Evolutionary conservation across 2,329 filamentous ascomycete species (phyloP), one percentile per base, ranked within the genome.

Genomic region (Drechslerella dactyloides): DNA sequence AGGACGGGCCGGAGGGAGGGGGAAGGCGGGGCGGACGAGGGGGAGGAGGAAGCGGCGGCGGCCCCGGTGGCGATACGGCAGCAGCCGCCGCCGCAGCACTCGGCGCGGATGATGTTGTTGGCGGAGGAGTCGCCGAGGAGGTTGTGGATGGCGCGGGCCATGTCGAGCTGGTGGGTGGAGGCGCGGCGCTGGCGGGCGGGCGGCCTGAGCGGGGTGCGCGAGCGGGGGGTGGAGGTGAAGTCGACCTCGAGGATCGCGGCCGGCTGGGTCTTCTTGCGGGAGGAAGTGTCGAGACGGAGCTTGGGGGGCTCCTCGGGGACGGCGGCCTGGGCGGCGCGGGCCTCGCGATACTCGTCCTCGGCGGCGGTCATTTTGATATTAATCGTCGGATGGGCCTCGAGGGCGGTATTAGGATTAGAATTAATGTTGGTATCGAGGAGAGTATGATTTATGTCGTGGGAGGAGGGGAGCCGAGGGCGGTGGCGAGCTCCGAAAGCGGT

Each of bases 51-150:
- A 17, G 72, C 52, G 13, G 69, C 52, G 35, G n/a, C 27, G 4
- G 27, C 3, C 4, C 27, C 27, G 27, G 3, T 33, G 27, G 8
- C 27, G 27, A 76, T 40, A 50, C 74, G 70, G 42, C 75, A 77
- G 51, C 76, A 76, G 17, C 75, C 75, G 8, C 76, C 75, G 15
- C 76, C 75, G 33, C 76, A 77, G 63, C 75, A 76, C 51, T 75
- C 70, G 1, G 74, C 69, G 23, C 58, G 58, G 30, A 76, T 59
- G 3, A 76, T 62, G 53, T 76, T 76, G 8, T 73, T 76, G 13
- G 75, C 75, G 10, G 76, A 76, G 23, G 74, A 75, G 53, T 77
- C 76, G 27, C 69, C 73, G 3, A 76, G 53, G 1, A 73, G 27
- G 37, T 75, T 73, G 42, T 75, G 72, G n/a, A 72, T 55, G 19